Percentiles rank a stretch among this genome's conserved stretches.
Conservation (phyloP, 2,329 filamentous ascomycete species). For the Calonectria fujianensis region DNA sequence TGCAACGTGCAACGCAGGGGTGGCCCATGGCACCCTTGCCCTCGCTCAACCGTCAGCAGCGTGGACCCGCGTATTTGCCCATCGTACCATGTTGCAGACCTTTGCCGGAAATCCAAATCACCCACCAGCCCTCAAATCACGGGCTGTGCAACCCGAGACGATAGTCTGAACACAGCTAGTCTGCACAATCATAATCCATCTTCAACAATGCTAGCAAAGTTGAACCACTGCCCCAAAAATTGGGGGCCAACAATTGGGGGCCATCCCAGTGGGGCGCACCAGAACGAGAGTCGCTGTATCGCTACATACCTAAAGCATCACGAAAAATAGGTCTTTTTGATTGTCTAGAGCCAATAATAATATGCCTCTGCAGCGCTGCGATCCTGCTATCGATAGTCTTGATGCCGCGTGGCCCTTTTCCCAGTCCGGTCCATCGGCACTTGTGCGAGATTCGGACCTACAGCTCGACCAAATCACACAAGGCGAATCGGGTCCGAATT, state of each 20-base stretch:
- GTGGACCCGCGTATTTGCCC: neutral
- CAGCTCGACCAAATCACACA: neutral
- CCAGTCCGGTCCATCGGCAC: neutral
- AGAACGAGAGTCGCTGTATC: neutral
- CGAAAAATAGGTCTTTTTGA: neutral
- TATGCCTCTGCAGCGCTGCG: neutral
- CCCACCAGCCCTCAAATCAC: neutral
- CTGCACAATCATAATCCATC: neutral
- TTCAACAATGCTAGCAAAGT: neutral
- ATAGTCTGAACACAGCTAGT: neutral
- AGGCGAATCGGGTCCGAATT: neutral
- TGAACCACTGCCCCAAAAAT: neutral
- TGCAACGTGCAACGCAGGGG: neutral
- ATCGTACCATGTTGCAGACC: slow-evolving; percentile 6
- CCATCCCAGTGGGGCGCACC: neutral
- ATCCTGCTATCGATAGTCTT: neutral
- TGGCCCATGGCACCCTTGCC: neutral
- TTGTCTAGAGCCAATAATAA: neutral
- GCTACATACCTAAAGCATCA: neutral
- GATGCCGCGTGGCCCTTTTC: slow-evolving; percentile 10
- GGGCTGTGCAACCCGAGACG: neutral
- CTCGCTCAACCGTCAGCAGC: neutral
- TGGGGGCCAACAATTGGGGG: neutral
- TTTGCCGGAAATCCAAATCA: neutral
- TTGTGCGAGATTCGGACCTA: neutral